Conservation (phyloP, 768 basidiomycete species). For the Neoboletus brunneissimus region DNA sequence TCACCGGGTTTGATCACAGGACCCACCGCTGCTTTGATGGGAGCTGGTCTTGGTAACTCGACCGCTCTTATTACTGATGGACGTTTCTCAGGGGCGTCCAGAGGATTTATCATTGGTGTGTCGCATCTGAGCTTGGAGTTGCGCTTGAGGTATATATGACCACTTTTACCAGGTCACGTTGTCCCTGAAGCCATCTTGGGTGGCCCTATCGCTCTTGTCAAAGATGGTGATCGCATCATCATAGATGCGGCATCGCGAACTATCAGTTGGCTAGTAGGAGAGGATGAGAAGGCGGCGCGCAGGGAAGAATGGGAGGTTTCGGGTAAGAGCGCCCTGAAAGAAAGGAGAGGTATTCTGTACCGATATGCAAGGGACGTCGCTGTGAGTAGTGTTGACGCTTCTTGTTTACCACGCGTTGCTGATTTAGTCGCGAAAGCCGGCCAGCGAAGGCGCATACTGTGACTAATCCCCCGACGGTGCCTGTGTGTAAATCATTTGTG, state of each 20-base stretch:
- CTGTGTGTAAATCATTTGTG: neutral
- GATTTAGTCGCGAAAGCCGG: slow-evolving; percentile 50
- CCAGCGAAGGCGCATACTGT: slow-evolving; percentile 78
- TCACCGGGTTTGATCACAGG: slow-evolving; percentile 36
- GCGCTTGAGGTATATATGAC: slow-evolving; percentile 39
- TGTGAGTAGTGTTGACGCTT: slow-evolving; percentile 47
- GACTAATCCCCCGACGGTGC: slow-evolving; percentile 44
- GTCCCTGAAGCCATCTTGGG: slow-evolving; percentile 70
- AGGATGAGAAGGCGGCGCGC: slow-evolving; percentile 61
- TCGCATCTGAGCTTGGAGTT: neutral
- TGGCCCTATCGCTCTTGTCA: slow-evolving; percentile 83
- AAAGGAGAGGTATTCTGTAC: slow-evolving; percentile 70
- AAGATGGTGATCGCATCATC: slow-evolving; percentile 76
- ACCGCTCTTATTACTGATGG: slow-evolving; percentile 88
- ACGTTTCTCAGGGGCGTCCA: slow-evolving; percentile 81
- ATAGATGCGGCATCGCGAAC: slow-evolving; percentile 65
- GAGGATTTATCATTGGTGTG: slow-evolving; percentile 59
- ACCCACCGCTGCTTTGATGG: slow-evolving; percentile 81
- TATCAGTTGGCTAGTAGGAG: slow-evolving; percentile 72
- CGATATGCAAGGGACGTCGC: slow-evolving; percentile 86
- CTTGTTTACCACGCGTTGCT: neutral
- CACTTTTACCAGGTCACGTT: slow-evolving; percentile 47
- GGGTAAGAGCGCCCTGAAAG: slow-evolving; percentile 60
- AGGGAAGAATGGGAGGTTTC: slow-evolving; percentile 68
- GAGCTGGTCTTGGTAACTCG: slow-evolving; percentile 74